Base-by-base conservation (phyloP, 2,329 filamentous ascomycete genomes). In the Myriosclerotinia duriaeana region DNA sequence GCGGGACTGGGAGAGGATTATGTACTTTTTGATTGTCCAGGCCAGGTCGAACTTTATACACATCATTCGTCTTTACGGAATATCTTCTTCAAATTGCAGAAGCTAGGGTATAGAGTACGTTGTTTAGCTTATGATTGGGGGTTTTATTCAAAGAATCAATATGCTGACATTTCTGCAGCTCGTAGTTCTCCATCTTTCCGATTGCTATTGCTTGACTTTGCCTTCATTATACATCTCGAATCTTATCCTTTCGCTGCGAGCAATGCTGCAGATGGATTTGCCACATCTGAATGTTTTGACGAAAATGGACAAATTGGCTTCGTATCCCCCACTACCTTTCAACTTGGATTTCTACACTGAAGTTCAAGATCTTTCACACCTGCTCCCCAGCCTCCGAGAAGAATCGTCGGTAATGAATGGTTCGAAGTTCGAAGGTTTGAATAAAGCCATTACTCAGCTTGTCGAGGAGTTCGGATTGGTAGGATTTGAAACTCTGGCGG, bases 211-310 rank as follows among this genome's bases (percentile, higher is more conserved):
- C 77, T 84, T 98, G 38, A 97, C 93, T 0, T 88, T 96, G 68
- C 95, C 95, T 0, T 97, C 93, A 3, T 86, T 98, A 68, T 99
- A 97, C 79, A 90, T 99, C 68, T 96, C 94, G 72, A 95, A 96
- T 73, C 84, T 99, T 66, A 88, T 99, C 66, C 88, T 99, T 34
- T 94, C 93, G 65, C 87, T 99, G 70, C 90, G 95, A 71, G 93
- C 92, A 73, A 99, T 99, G 94, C 87, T 99, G 64, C 95, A 98
- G 79, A 94, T 99, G 85, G 95, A 98, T 76, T 90, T 98, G 69
- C 93, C 95, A 0, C 92, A 97, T 76, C 83, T 99, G 72, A 99
- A 99, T 75, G 91, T 99, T 69, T 85, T 99, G 36, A 97, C 93
- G 67, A 99, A 99, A 80, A 96, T 99, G 79, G 95, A 99, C 79